Evolutionary conservation across 208 protist genomes (phyloP).

Genomic region (Porcisia hertigi): DNA sequence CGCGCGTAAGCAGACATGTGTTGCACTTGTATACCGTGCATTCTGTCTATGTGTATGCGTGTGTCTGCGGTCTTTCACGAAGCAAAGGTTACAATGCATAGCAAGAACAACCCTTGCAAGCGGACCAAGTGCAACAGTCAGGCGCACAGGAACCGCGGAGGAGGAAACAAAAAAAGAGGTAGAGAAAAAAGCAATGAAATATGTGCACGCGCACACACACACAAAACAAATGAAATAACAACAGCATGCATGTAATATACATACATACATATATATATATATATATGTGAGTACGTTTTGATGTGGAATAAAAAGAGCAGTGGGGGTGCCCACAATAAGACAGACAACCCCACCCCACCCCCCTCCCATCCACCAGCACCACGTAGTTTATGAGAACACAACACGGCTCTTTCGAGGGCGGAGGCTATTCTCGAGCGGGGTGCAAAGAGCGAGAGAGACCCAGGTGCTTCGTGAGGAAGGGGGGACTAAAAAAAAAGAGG

Average conservation of each 20-base stretch:
- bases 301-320: too few relatives aligned
- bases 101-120: too few relatives aligned
- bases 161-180: background rate
- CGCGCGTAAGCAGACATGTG: too few relatives aligned
- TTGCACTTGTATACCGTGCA: background rate
- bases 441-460: background rate
- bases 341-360: too few relatives aligned
- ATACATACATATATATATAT: too few relatives aligned
- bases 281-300: too few relatives aligned
- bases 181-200: background rate
- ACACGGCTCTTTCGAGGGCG: background rate
- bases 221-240: background rate
- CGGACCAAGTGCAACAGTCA: too few relatives aligned
- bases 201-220: background rate
- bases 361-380: too few relatives aligned
- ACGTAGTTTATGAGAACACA: background rate
- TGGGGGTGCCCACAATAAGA: too few relatives aligned
- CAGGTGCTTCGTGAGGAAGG: background rate
- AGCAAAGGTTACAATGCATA: too few relatives aligned
- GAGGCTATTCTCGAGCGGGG: background rate
- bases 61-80: background rate
- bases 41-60: background rate
- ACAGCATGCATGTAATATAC: background rate
- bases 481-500: background rate
- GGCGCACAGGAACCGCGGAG: background rate